Conservation (phyloP, 139 green algal species). For the Picochlorum sp. region DNA sequence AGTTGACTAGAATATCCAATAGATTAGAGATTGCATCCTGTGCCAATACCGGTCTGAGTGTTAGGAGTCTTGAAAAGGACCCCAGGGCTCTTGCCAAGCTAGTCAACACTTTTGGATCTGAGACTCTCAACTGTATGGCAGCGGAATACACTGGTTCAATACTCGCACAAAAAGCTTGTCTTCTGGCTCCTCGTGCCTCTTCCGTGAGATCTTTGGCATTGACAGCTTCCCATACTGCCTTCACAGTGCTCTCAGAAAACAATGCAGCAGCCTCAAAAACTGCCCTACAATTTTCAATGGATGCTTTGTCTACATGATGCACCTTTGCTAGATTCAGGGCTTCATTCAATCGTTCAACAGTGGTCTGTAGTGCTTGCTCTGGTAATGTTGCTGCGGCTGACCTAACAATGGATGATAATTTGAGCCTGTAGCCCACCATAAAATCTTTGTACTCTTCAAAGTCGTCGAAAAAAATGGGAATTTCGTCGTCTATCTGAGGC, state of each 20-base stretch:
- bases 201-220: conserved; percentile 2
- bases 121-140: conserved; percentile 20
- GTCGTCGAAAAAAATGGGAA: conserved; percentile 38
- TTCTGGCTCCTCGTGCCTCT: conserved; percentile 8
- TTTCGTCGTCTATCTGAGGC: conserved; percentile 26
- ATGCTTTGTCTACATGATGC: neutral
- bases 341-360: conserved; percentile 21
- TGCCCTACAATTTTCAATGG: conserved; percentile 25
- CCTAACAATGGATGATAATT: conserved; percentile 26
- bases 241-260: conserved; percentile 29
- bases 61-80: conserved; percentile 26
- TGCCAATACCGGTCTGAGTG: conserved; percentile 7
- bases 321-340: conserved; percentile 3
- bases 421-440: conserved; percentile 29
- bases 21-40: conserved; percentile 21
- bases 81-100: conserved; percentile 26
- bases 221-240: conserved; percentile 27
- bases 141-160: conserved; percentile 36
- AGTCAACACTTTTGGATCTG: conserved; percentile 23
- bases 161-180: conserved; percentile 7
- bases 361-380: conserved; percentile 28
- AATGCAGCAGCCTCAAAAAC: conserved; percentile 31
- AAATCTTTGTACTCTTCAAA: conserved; percentile 42
- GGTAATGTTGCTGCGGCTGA: conserved; percentile 29
- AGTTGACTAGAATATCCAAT: conserved; percentile 33